A percentile compares a stretch with the other conserved stretches of the same genome.
These are phyloP conservation scores for Sphaerulina populicola DNA, from an alignment of 2,329 filamentous ascomycete genomes.

Conservation along the genomic window DNA sequence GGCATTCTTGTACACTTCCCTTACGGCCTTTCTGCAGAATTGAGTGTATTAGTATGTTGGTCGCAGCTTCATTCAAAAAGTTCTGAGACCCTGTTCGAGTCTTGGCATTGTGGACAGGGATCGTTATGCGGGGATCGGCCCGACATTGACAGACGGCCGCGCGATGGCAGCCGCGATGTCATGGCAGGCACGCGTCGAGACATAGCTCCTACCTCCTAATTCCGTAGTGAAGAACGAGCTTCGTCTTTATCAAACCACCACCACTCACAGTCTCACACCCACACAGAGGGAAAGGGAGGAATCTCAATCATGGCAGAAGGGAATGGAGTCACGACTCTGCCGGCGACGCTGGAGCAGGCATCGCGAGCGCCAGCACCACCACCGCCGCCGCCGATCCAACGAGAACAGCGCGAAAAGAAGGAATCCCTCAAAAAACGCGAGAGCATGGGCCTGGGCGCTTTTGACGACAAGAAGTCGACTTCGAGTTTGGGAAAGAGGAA, in stretches of 20 bases:
- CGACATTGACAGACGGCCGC: neutral
- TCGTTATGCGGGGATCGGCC: conserved; percentile 5
- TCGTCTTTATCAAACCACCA: too few relatives aligned
- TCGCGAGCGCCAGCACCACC: conserved; percentile 34
- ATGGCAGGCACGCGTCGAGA: neutral
- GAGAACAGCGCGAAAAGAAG: conserved; percentile 47
- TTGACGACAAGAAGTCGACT: conserved; percentile 8
- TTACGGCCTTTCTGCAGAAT: neutral
- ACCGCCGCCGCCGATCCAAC: conserved; percentile 28
- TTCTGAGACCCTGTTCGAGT: conserved; percentile 3
- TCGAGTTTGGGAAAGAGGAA: conserved; percentile 31
- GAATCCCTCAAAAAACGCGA: conserved; percentile 47
- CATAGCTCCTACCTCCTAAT: too few relatives aligned
- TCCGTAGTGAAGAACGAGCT: too few relatives aligned
- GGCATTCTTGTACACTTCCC: conserved; percentile 48
- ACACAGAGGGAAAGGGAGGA: too few relatives aligned
- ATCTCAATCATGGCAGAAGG: conserved; percentile 10
- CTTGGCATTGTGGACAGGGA: neutral
- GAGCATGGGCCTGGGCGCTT: conserved; percentile 23
- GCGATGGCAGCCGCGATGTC: neutral
- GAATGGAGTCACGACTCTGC: conserved; percentile 9
- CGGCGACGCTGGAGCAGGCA: conserved; percentile 15
- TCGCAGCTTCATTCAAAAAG: neutral
- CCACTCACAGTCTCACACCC: too few relatives aligned
- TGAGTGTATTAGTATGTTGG: neutral